Evolutionary conservation across 192 early-diverging fungal species (phyloP).

Genomic region (Backusella tarrabulga): DNA sequence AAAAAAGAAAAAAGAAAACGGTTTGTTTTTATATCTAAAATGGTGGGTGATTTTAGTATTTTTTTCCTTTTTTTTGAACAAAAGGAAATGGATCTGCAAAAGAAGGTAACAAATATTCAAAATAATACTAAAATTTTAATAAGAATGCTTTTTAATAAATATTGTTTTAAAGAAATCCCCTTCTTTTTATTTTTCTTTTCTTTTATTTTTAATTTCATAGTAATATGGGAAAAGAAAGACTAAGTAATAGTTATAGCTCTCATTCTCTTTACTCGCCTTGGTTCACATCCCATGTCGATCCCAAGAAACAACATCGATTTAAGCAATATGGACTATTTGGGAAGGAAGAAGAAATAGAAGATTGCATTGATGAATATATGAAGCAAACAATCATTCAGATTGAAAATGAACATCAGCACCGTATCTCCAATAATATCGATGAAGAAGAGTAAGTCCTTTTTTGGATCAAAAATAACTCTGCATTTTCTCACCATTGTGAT

Average conservation of each 20-base stretch:
- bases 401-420: slow-evolving; percentile 1
- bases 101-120: too few relatives aligned
- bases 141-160: too few relatives aligned
- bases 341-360: slow-evolving; percentile 3
- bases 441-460: not conserved
- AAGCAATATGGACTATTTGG: not conserved
- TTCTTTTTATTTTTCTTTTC: too few relatives aligned
- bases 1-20: too few relatives aligned
- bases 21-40: too few relatives aligned
- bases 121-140: too few relatives aligned
- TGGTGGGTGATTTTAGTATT: too few relatives aligned
- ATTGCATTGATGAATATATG: slow-evolving; percentile 1
- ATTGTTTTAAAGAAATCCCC: too few relatives aligned
- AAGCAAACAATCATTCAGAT: not conserved
- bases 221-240: slow-evolving; percentile 5
- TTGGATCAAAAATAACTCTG: not conserved
- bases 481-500: not conserved
- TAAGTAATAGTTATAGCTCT: not conserved
- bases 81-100: too few relatives aligned
- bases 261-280: not conserved
- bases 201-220: too few relatives aligned
- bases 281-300: not conserved
- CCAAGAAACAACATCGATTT: not conserved
- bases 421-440: not conserved
- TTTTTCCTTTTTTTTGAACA: too few relatives aligned